These are phyloP conservation scores for Coleophoma cylindrospora DNA, from an alignment of 2,329 filamentous ascomycete species.

Conservation along the genomic window DNA sequence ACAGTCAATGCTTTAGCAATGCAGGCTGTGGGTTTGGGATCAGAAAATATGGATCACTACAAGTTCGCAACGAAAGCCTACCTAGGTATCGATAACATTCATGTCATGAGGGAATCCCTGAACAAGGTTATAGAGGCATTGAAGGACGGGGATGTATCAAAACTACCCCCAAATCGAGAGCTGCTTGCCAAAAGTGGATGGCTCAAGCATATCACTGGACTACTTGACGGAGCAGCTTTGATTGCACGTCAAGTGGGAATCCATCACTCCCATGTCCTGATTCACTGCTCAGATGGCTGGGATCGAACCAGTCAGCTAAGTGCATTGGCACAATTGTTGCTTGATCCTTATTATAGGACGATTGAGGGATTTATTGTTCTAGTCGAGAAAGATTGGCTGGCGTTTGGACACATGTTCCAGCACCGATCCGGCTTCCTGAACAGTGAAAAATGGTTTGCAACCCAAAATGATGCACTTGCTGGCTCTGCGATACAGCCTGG, in stretches of 20 bases:
- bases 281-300: conserved; percentile 98
- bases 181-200: conserved; percentile 79
- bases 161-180: conserved; percentile 76
- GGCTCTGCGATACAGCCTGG: conserved; percentile 58
- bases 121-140: conserved; percentile 83
- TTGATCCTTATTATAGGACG: conserved; percentile 93
- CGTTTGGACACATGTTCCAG: conserved; percentile 96
- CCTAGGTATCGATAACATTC: conserved; percentile 95
- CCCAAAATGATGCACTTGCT: conserved; percentile 74
- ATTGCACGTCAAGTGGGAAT: conserved; percentile 87
- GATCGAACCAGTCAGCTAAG: conserved; percentile 94
- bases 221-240: conserved; percentile 78
- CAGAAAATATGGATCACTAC: conserved; percentile 98
- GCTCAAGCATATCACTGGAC: conserved; percentile 81
- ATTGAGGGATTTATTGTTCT: conserved; percentile 91
- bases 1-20: conserved; percentile 93
- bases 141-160: conserved; percentile 86
- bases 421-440: conserved; percentile 84
- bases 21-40: conserved; percentile 87
- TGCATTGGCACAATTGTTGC: conserved; percentile 83
- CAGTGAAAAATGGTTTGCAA: conserved; percentile 89
- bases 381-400: conserved; percentile 96
- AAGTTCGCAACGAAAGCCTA: conserved; percentile 87
- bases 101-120: conserved; percentile 92
- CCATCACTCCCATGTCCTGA: conserved; percentile 89